Base-by-base conservation (phyloP, 345 rosid species). In the Salix udensis region DNA sequence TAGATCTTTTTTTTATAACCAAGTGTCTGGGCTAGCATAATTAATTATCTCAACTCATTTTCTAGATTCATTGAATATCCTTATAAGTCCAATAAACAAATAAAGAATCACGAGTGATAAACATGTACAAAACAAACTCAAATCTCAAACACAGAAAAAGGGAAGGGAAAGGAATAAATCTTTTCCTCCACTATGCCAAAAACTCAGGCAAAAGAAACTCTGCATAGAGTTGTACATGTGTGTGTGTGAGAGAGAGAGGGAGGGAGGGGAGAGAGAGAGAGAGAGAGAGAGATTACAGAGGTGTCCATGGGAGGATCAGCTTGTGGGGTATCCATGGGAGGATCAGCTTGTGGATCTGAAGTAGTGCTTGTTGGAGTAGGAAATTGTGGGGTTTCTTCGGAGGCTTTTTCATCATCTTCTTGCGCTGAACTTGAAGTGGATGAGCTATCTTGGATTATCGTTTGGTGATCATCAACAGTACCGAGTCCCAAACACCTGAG, bases 51-150 rank as follows among this genome's bases (percentile, higher is more conserved):
- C 6, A 34, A 31, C 1, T 34, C 4, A 34, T 34, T 4, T 4
- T 4, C 0, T 0, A 0, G 5, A 34, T 34, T 0, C 4, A 31
- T 31, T 31, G 34, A 31, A 31, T 31, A 4, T 4, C 0, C 1
- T 34, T 34, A 5, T 0, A 34, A 34, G 1, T 0, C 0, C 5
- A 34, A 34, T 34, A 0, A 0, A 4, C 1, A 31, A 31, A 4
- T 31, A 31, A 31, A 31, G 34, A 31, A 31, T 0, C 0, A 34
- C 36, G 6, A 1, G 36, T 34, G 6, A 34, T 1, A 34, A 0
- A 34, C 1, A 34, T 34, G 1, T 0, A 34, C 36, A 34, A 34
- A 34, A 0, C n/a, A 34, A 4, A 4, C 1, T 34, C 6, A 4
- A 4, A 4, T 6, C 1, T 0, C 6, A 6, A 31, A 31, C 34